A percentile compares a stretch with the other conserved stretches of the same genome.
Evolutionary conservation across 2,329 filamentous ascomycete genomes (phyloP).

Genomic region (Xylariales sp.): DNA sequence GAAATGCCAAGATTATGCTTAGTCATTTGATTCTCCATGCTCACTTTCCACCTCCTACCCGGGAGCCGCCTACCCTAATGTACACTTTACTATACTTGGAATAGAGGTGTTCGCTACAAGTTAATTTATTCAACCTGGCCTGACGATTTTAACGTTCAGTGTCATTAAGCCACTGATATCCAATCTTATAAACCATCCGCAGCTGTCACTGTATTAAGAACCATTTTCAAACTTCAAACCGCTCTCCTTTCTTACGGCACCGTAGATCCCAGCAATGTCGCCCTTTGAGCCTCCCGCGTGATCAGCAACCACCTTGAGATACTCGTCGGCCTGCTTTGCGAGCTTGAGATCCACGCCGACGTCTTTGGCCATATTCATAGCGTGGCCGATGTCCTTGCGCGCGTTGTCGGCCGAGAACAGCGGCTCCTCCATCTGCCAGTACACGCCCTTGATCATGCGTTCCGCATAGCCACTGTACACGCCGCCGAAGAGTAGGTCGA

Average conservation of each 20-base stretch:
- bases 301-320: conserved; percentile 76
- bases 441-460: conserved; percentile 80
- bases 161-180: neutral
- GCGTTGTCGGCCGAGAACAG: conserved; percentile 86
- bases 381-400: conserved; percentile 84
- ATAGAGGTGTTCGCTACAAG: neutral
- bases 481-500: conserved; percentile 80
- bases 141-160: neutral
- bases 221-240: conserved; percentile 80
- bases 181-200: neutral
- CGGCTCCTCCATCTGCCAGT: conserved; percentile 80
- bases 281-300: conserved; percentile 73
- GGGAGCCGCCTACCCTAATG: neutral
- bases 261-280: conserved; percentile 86
- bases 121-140: neutral
- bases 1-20: conserved; percentile 16
- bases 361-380: conserved; percentile 71
- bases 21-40: conserved; percentile 4
- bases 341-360: conserved; percentile 72
- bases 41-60: neutral
- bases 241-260: conserved; percentile 77
- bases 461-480: conserved; percentile 79
- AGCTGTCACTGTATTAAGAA: conserved; percentile 36
- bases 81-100: neutral
- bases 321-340: conserved; percentile 74